Conservation (phyloP, 2,329 filamentous ascomycete species). For the Arthrobotrys entomopaga region DNA sequence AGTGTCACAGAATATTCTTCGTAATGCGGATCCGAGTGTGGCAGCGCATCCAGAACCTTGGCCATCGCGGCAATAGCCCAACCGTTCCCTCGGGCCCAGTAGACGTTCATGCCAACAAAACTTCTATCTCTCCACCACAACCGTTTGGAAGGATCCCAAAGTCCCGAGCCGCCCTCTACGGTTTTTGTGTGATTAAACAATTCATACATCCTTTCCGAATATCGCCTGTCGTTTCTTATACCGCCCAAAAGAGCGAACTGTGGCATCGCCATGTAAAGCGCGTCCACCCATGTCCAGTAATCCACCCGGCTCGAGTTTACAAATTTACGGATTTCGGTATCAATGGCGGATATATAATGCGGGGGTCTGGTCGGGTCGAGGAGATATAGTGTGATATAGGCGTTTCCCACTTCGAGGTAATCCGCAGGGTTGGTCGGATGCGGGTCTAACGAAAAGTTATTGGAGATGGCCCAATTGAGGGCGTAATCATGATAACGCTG, state of each 20-base stretch:
- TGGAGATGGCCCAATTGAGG: constrained; percentile 30
- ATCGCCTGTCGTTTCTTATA: constrained; percentile 30
- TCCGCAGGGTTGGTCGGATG: constrained; percentile 9
- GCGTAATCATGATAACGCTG: constrained; percentile 19
- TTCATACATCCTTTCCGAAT: constrained; percentile 34
- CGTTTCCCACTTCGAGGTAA: constrained; percentile 27
- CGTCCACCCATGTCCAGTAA: constrained; percentile 36
- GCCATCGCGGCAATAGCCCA: constrained; percentile 38
- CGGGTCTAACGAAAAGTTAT: constrained; percentile 28
- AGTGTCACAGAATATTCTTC: constrained; percentile 30
- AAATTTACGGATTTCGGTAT: constrained; percentile 13
- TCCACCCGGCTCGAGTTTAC: constrained; percentile 20
- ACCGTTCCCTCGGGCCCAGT: constrained; percentile 39
- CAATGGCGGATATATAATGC: constrained; percentile 22
- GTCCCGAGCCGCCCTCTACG: constrained; percentile 20
- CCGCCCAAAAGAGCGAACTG: constrained; percentile 33
- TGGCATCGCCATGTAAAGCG: constrained; percentile 32
- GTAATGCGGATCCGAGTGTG: constrained; percentile 26
- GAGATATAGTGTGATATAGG: constrained; percentile 33
- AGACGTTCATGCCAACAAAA: constrained; percentile 31
- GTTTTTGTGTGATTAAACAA: constrained; percentile 34
- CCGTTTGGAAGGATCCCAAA: constrained; percentile 28
- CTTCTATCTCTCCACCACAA: constrained; percentile 40
- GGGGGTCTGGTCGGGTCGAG: constrained; percentile 33
- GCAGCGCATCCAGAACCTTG: constrained; percentile 30